phyloP scores from a whole-genome alignment of 2,329 filamentous ascomycete species.

The Apiospora kogelbergensis region DNA sequence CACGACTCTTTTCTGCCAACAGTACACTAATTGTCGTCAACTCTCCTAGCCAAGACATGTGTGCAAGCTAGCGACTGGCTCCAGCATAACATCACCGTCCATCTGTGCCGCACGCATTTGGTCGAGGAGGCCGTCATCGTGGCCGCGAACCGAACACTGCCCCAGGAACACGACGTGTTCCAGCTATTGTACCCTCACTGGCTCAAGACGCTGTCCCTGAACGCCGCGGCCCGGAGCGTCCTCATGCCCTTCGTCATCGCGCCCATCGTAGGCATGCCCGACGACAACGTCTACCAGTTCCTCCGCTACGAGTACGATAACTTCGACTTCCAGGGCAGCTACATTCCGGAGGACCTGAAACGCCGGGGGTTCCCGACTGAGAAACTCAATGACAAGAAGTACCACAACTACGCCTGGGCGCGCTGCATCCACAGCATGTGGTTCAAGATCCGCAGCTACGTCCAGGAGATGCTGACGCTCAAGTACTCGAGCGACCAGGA shows the following conservation, averaged over 20 bases:
- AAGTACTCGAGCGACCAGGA: conserved; percentile 31
- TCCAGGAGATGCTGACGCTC: conserved; percentile 36
- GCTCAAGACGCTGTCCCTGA: conserved; percentile 49
- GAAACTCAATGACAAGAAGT: conserved; percentile 34
- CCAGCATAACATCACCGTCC: conserved; percentile 46
- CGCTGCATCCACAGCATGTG: conserved; percentile 46
- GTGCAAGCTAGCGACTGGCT: conserved; percentile 48
- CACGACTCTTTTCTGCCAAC: neutral
- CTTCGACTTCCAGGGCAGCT: conserved; percentile 44
- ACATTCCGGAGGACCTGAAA: conserved; percentile 45
- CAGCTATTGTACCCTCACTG: conserved; percentile 46
- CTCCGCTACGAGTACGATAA: conserved; percentile 40
- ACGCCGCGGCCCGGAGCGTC: conserved; percentile 43
- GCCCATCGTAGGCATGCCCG: conserved; percentile 40
- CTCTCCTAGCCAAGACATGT: conserved; percentile 41
- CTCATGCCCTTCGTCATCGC: conserved; percentile 46
- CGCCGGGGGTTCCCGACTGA: conserved; percentile 42
- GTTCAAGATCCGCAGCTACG: conserved; percentile 41
- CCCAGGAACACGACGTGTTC: conserved; percentile 41
- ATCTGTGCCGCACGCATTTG: conserved; percentile 45
- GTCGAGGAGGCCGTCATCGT: conserved; percentile 50
- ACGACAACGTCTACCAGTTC: conserved; percentile 36
- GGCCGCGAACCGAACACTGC: conserved; percentile 41
- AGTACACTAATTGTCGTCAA: neutral
- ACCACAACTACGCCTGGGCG: conserved; percentile 50